phyloP scores from a whole-genome alignment of 2,329 filamentous ascomycete genomes.

The Geosmithia flava region DNA sequence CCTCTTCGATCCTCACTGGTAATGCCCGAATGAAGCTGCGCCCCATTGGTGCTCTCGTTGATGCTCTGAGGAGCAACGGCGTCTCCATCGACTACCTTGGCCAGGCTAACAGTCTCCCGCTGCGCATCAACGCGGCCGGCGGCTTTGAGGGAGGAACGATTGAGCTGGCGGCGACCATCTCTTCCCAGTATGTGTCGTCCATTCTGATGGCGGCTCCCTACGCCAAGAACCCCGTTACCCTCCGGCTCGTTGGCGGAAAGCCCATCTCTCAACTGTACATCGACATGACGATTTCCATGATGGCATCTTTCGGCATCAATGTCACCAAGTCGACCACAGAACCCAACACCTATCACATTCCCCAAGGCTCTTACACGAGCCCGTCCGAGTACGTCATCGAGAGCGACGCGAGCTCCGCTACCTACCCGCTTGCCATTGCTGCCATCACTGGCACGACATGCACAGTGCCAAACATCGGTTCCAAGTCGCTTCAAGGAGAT shows the following conservation, averaged over 20 bases:
- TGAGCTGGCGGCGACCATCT: conserved; percentile 86
- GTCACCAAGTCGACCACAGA: conserved; percentile 69
- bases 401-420: conserved; percentile 95
- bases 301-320: conserved; percentile 77
- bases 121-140: conserved; percentile 69
- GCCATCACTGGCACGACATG: conserved; percentile 94
- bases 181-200: conserved; percentile 97
- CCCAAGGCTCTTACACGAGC: conserved; percentile 70
- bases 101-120: conserved; percentile 68
- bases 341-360: conserved; percentile 87
- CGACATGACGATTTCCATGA: conserved; percentile 98
- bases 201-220: conserved; percentile 96
- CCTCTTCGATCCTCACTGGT: conserved; percentile 71
- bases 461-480: conserved; percentile 93
- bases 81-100: conserved; percentile 80
- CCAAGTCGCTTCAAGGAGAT: conserved; percentile 83
- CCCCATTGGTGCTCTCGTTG: conserved; percentile 85
- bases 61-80: conserved; percentile 77
- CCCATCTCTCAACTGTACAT: conserved; percentile 96
- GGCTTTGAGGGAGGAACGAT: conserved; percentile 81
- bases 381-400: conserved; percentile 82
- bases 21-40: conserved; percentile 94
- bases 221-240: conserved; percentile 82
- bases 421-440: conserved; percentile 86
- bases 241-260: conserved; percentile 88